Base-by-base conservation (phyloP, 140 eudicot genomes). In the Anethum foeniculum region DNA sequence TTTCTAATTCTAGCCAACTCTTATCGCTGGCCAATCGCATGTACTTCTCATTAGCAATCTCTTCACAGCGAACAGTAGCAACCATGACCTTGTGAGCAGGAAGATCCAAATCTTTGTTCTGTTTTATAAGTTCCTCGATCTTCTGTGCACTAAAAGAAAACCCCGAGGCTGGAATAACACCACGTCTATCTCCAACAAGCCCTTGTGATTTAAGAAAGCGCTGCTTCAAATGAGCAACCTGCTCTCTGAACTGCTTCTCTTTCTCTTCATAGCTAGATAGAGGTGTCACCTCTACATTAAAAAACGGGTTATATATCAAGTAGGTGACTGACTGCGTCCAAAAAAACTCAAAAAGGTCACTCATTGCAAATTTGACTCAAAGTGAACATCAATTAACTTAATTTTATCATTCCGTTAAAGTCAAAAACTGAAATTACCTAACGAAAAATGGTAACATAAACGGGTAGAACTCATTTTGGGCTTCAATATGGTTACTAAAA, bases 51-150 rank as follows among this genome's bases (percentile, higher is more conserved):
- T 88, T 90, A 82, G 96, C 91, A 73, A 92, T 92, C 82, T 92
- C 97, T 86, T 92, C 97, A 86, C 96, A 92, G 5, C 97, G 93
- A 18, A 92, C 97, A 54, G 97, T 92, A 46, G 97, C 97, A 82
- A 92, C 97, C 97, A 90, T 92, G 51, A 89, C 93, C 89, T 89
- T 89, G 81, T 89, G 93, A 19, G 91, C 93, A 77, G 93, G 93
- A 69, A 89, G 85, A 64, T 89, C 91, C 71, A 89, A 91, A 79
- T 89, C 93, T 86, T 82, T 89, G 79, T 89, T 89, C 80, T 87
- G 91, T 78, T 84, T 89, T 19, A 87, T 89, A 48, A 89, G 81
- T 81, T 89, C 82, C 93, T 91, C 87, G 41, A 85, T 86, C 79
- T 88, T 87, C 73, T 90, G 85, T 32, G 88, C 86, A 85, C 97